Evolutionary conservation across 2,329 filamentous ascomycete species (phyloP).

Genomic region (Myrmaecium sp.): DNA sequence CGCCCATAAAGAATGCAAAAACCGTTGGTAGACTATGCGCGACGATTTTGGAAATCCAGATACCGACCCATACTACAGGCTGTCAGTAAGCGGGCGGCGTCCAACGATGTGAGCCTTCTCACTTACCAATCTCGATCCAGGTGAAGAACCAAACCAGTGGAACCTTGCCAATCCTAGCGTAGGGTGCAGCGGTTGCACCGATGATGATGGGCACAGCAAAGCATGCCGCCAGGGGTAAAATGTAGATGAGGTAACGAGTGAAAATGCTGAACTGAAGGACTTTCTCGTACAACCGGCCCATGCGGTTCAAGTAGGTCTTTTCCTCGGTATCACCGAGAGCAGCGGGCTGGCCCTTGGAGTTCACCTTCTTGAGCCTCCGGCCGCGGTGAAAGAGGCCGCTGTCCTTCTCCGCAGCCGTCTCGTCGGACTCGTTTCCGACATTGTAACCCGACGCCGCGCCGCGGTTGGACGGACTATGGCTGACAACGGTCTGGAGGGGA

Average conservation of each 20-base stretch:
- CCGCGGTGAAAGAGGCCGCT: conserved; percentile 18
- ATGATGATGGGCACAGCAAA: conserved; percentile 47
- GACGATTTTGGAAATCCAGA: conserved; percentile 45
- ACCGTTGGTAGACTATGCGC: conserved; percentile 40
- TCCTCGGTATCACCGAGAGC: conserved; percentile 27
- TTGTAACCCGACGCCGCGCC: conserved; percentile 17
- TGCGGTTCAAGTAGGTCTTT: conserved; percentile 35
- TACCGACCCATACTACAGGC: conserved; percentile 36
- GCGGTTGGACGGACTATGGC: conserved; percentile 26
- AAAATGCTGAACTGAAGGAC: conserved; percentile 45
- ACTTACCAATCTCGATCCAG: conserved; percentile 41
- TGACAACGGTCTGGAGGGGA: conserved; percentile 39
- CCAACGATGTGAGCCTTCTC: not conserved
- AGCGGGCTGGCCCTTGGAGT: conserved; percentile 12
- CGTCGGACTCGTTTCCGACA: conserved; percentile 7
- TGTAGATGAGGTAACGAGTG: conserved; percentile 47
- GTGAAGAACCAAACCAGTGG: conserved; percentile 44
- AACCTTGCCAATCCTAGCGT: conserved; percentile 37
- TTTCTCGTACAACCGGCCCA: conserved; percentile 43
- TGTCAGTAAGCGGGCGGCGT: conserved; percentile 3
- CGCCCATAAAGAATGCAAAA: conserved; percentile 44
- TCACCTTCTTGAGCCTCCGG: conserved; percentile 16
- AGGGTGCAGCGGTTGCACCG: conserved; percentile 32
- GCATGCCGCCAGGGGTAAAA: conserved; percentile 38
- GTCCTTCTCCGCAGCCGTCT: conserved; percentile 14